A percentile compares a stretch with the other conserved stretches of the same genome.
phyloP scores from a whole-genome alignment of 1,139 yeast species.

The Blastobotrys elegans region DNA sequence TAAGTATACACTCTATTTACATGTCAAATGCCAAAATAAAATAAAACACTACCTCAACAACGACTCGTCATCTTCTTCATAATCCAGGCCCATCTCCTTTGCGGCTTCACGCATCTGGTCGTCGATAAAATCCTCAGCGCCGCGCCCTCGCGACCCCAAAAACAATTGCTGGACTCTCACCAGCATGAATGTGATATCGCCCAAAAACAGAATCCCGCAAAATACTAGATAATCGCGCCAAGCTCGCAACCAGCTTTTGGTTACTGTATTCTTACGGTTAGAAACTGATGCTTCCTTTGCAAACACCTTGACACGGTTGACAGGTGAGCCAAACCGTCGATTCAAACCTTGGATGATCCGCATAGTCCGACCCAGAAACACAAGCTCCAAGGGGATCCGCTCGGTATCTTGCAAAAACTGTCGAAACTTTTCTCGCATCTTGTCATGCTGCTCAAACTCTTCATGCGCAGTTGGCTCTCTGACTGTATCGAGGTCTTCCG shows the following conservation, averaged over 20 bases:
- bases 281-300: conserved; percentile 47
- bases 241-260: conserved; percentile 12
- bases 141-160: conserved; percentile 11
- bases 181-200: conserved; percentile 42
- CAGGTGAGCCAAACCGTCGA: conserved; percentile 63
- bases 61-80: conserved; percentile 4
- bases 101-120: conserved; percentile 13
- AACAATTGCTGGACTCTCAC: conserved; percentile 40
- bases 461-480: conserved; percentile 18
- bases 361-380: conserved; percentile 66
- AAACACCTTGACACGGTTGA: conserved; percentile 60
- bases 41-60: background rate
- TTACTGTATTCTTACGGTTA: conserved; percentile 10
- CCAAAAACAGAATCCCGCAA: conserved; percentile 38
- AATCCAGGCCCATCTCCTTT: conserved; percentile 12
- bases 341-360: conserved; percentile 69
- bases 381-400: conserved; percentile 60
- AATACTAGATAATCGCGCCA: conserved; percentile 36
- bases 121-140: conserved; percentile 16
- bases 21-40: background rate
- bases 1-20: background rate
- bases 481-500: background rate
- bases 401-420: conserved; percentile 56
- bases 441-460: conserved; percentile 39
- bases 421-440: conserved; percentile 39